Base-by-base conservation (phyloP, 2,329 filamentous ascomycete genomes). In the Cladophialophora chaetospira region DNA sequence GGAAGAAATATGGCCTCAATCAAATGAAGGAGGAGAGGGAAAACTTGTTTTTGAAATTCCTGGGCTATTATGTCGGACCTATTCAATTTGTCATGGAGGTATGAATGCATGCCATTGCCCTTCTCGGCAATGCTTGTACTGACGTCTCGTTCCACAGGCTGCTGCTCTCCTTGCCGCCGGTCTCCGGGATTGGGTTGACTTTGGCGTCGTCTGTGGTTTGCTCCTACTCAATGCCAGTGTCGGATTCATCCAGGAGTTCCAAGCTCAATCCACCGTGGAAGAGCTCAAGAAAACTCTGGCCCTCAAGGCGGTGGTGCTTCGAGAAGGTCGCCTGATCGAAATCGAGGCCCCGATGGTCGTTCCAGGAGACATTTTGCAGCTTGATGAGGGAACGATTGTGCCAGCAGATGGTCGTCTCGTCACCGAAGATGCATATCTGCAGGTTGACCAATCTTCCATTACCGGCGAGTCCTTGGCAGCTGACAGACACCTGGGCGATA, bases 71-170 rank as follows among this genome's bases (percentile, higher is more conserved):
- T 73, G 79, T 94, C 54, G 91, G 91, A 65, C 91, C 91, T 21
- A 93, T 96, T 65, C 91, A 95, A 73, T 93, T 93, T 75, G 91
- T 96, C 71, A 96, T 96, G 91, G 89, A 93, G 85, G 88, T 87
- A 73, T 70, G 83, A 74, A 23, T 53, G 5, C 49, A 44, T 33
- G 46, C 43, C 43, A 21, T 38, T 52, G 40, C 31, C 15, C 23
- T 50, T 19, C 45, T 36, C 57, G 29, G 15, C 35, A 42, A 50
- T 54, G 53, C 49, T 62, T 63, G 46, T 50, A 50, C 45, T 55
- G 47, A 47, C 61, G 65, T 56, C 63, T 48, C 45, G 57, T 53
- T 31, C 43, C 58, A 53, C 56, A 86, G 84, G 82, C 84, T 74
- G 88, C 89, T 61, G 88, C 88, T 66, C 79, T 92, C 69, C 82